Conservation (phyloP, 139 green algal genomes). For the Chlorella ohadii region DNA sequence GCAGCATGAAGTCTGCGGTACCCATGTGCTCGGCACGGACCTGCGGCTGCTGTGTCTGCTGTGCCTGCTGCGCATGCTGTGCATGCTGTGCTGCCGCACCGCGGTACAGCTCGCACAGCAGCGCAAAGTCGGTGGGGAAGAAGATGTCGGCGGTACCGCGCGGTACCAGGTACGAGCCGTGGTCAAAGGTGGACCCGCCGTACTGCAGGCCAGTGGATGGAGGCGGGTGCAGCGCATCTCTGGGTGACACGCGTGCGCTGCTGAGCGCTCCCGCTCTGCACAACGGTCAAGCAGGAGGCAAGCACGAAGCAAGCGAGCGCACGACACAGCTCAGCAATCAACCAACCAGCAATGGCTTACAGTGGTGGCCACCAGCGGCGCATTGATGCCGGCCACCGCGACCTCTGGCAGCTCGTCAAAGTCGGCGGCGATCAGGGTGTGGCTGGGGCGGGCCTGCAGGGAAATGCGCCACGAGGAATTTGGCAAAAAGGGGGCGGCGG, state of each 20-base stretch:
- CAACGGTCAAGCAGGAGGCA: too few relatives aligned
- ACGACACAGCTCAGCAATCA: too few relatives aligned
- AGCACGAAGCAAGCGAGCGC: too few relatives aligned
- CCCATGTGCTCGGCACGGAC: constrained; percentile 25
- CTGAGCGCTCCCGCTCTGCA: too few relatives aligned
- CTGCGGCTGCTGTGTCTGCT: background rate
- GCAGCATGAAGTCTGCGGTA: constrained; percentile 63
- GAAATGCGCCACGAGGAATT: too few relatives aligned
- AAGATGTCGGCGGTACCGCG: constrained; percentile 84
- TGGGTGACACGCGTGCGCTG: too few relatives aligned
- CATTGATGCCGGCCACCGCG: constrained; percentile 67
- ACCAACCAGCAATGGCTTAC: constrained; percentile 30
- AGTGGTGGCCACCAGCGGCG: constrained; percentile 82
- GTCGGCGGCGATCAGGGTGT: constrained; percentile 83
- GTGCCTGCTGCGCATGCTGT: background rate
- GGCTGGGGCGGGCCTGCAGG: constrained; percentile 59
- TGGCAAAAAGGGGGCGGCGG: too few relatives aligned
- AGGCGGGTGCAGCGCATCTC: too few relatives aligned
- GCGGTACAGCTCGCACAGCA: constrained; percentile 68
- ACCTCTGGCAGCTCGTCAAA: constrained; percentile 89
- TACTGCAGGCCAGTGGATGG: constrained; percentile 27
- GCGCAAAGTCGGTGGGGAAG: constrained; percentile 90
- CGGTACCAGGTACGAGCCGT: constrained; percentile 59
- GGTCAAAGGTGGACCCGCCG: constrained; percentile 62
- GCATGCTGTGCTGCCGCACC: background rate